Conservation (phyloP, 2,329 filamentous ascomycete genomes). For the Cladosporium phlei region DNA sequence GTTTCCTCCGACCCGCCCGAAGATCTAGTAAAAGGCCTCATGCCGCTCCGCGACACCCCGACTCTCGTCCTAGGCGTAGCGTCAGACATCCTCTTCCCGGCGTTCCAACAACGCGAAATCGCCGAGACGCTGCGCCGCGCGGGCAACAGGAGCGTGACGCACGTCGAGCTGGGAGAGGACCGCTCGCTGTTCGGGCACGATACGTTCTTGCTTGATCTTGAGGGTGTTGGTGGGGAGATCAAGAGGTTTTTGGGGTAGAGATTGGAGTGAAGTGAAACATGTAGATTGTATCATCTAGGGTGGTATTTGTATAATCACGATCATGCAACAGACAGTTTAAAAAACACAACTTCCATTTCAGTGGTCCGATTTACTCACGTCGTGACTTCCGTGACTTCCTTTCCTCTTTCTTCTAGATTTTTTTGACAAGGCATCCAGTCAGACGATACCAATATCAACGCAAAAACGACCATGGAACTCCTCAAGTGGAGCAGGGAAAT, state of each 20-base stretch:
- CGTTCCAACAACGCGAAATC: conserved; percentile 96
- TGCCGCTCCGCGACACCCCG: conserved; percentile 67
- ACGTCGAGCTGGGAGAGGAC: conserved; percentile 90
- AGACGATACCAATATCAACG: no score
- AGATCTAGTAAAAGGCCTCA: conserved; percentile 74
- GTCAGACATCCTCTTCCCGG: conserved; percentile 93
- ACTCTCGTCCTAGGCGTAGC: conserved; percentile 89
- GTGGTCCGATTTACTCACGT: no score
- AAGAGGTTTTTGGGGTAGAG: conserved; percentile 68
- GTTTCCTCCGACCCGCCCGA: conserved; percentile 58
- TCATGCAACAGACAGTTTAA: no score
- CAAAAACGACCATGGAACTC: no score
- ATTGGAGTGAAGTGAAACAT: no score
- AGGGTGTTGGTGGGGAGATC: conserved; percentile 83
- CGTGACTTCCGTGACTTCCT: no score
- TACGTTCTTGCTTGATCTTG: conserved; percentile 86
- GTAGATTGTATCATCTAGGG: no score
- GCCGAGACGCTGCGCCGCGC: conserved; percentile 72
- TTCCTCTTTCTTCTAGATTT: no score
- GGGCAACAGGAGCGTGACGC: conserved; percentile 76
- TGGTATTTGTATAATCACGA: no score
- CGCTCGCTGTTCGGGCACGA: conserved; percentile 94
- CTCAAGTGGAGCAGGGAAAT: no score
- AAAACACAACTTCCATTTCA: no score
- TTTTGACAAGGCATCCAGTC: no score